Percentiles rank a stretch among this genome's conserved stretches.
Conservation (phyloP, 306 rosid genomes). For the Cucumis cinereus region DNA sequence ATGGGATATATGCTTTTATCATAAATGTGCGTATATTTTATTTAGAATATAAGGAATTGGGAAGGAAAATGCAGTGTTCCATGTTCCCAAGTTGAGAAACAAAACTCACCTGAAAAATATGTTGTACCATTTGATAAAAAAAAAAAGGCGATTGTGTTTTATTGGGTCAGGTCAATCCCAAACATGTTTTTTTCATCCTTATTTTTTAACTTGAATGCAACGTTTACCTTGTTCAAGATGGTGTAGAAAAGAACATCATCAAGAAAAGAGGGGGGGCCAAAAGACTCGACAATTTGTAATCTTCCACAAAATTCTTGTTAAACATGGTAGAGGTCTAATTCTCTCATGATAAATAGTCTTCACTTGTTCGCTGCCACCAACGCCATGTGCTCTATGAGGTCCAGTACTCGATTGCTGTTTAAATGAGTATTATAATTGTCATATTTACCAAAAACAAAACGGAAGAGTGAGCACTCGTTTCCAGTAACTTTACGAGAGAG, state of each 20-base stretch:
- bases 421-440: background rate
- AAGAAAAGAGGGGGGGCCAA: background rate
- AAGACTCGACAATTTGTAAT: background rate
- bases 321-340: background rate
- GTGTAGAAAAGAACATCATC: background rate
- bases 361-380: constrained; percentile 56
- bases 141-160: background rate
- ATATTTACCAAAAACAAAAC: background rate
- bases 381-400: constrained; percentile 92
- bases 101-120: background rate
- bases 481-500: background rate
- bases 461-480: background rate
- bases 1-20: no score
- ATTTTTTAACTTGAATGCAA: background rate
- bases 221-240: background rate
- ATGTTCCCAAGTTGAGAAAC: background rate
- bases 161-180: background rate
- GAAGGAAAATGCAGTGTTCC: background rate
- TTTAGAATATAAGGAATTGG: background rate
- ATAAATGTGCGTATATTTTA: background rate
- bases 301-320: background rate
- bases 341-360: background rate
- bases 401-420: constrained; percentile 87
- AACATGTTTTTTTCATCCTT: background rate
- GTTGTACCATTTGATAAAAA: background rate